Percentiles rank a stretch among this genome's conserved stretches.
These are phyloP conservation scores for Trametes cinnabarina DNA, from an alignment of 768 basidiomycete species.

Conservation along the genomic window DNA sequence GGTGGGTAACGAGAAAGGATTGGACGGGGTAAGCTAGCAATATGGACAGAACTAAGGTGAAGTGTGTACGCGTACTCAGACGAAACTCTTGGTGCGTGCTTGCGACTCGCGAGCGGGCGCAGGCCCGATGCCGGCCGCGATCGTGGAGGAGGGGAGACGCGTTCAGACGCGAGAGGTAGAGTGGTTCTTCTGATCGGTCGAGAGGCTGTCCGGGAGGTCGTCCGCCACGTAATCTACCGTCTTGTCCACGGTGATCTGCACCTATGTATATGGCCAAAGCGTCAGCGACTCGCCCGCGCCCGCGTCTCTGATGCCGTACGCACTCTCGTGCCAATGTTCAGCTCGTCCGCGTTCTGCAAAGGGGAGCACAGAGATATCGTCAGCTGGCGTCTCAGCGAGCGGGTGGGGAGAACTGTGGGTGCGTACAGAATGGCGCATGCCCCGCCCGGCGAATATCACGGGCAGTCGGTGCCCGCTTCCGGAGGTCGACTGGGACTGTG, in stretches of 20 bases:
- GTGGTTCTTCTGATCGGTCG: slow-evolving; percentile 5
- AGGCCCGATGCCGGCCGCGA: too few relatives aligned
- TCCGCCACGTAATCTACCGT: slow-evolving; percentile 28
- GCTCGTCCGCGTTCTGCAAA: slow-evolving; percentile 9
- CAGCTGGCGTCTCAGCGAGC: slow-evolving; percentile 5
- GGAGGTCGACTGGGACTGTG: slow-evolving; percentile 15
- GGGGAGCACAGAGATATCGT: not conserved
- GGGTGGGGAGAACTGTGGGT: not conserved
- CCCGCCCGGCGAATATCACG: slow-evolving; percentile 16
- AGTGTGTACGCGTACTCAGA: not conserved
- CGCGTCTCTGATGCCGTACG: slow-evolving; percentile 3
- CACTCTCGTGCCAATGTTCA: slow-evolving; percentile 19
- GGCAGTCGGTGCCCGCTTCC: slow-evolving; percentile 18
- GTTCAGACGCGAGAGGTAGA: not conserved
- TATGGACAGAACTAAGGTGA: not conserved
- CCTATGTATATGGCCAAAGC: slow-evolving; percentile 6
- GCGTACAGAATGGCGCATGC: slow-evolving; percentile 15
- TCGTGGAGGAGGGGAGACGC: not conserved
- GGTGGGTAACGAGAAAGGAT: not conserved
- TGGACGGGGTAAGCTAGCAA: not conserved
- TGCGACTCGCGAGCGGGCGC: too few relatives aligned
- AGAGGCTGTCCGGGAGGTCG: slow-evolving; percentile 10
- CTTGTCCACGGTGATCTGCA: slow-evolving; percentile 29
- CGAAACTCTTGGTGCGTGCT: not conserved
- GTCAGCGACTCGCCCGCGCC: slow-evolving; percentile 4